Percentiles rank a stretch among this genome's conserved stretches.
Conservation (phyloP, 768 basidiomycete species). For the Rhizopogon vulgaris region DNA sequence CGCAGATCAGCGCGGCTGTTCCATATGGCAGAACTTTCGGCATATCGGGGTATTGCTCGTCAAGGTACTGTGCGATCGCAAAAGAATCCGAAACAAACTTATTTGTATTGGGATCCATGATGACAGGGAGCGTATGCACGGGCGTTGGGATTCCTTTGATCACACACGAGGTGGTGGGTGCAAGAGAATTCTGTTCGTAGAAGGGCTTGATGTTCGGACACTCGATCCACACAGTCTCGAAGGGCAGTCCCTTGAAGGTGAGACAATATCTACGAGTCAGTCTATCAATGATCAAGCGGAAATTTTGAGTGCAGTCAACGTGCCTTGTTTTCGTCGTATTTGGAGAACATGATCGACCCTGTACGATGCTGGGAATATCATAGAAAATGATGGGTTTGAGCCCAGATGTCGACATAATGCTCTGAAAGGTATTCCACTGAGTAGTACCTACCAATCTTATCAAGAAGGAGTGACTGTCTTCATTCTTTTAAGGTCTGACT, state of each 20-base stretch:
- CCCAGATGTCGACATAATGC: conserved; percentile 5
- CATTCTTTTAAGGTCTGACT: no score
- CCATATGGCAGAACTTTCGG: conserved; percentile 32
- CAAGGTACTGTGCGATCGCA: conserved; percentile 45
- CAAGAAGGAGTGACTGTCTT: no score
- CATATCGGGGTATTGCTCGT: conserved; percentile 40
- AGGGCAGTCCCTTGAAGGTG: conserved; percentile 30
- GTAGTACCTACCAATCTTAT: no score
- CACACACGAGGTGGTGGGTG: not conserved
- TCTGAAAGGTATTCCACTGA: not conserved
- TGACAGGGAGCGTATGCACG: conserved; percentile 40
- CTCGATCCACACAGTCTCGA: conserved; percentile 47
- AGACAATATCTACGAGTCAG: conserved; percentile 18
- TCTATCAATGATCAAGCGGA: not conserved
- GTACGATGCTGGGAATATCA: conserved; percentile 26
- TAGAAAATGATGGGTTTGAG: conserved; percentile 26
- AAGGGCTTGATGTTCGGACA: conserved; percentile 40
- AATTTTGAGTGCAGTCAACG: not conserved
- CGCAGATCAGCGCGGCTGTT: conserved; percentile 26
- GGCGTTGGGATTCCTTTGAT: conserved; percentile 20
- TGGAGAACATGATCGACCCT: conserved; percentile 30
- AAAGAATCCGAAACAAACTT: conserved; percentile 35
- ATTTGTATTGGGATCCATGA: conserved; percentile 40
- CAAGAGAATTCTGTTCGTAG: conserved; percentile 25
- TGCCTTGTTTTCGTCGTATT: conserved; percentile 34